Evolutionary conservation across 768 basidiomycete genomes (phyloP), one percentile per base, ranked within the genome.

Genomic region (Tylopilus plumbeoviolaceoides): DNA sequence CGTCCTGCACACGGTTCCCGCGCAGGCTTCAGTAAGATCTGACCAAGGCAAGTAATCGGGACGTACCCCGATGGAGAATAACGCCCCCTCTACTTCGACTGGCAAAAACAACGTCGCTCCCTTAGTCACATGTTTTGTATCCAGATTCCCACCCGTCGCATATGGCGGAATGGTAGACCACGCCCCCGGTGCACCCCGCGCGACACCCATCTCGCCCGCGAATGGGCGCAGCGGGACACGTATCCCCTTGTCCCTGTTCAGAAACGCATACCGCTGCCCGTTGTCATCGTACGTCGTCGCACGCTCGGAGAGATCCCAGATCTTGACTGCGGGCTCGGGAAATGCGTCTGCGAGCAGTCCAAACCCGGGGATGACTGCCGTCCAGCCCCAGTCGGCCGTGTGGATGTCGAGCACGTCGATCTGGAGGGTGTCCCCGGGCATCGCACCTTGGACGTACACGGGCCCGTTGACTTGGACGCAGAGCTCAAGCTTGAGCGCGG

Each of bases 141-240:
- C 83, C 17, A 84, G 68, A 59, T 84, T 84, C 1, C 83, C 82
- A 2, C 82, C 83, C 0, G 83, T 84, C 30, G 64, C 68, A 55
- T 82, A 83, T 2, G 83, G 83, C 42, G 83, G 83, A 44, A 84
- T 84, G 5, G 81, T 84, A 14, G 82, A 83, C 58, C 75, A 78
- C 27, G 78, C 72, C 2, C 83, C 10, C 59, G 12, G 62, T 50
- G 68, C 69, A 15, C 73, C 80, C 20, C 73, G 76, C 18, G 78
- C 83, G 17, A 84, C 78, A 14, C 83, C 82, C 79, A 84, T 82
- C 66, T 84, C 82, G 0, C 83, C 83, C 9, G 80, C 76, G 65
- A 84, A 84, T 15, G 83, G 82, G 33, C 72, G 59, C 7, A 84
- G 49, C 4, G 79, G 81, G 33, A 33, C 25, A 83, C 73, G 72